Evolutionary conservation across 495 filamentous ascomycete genomes (phyloP), one percentile per base, ranked within the genome.

Genomic region (Trichocladium antarcticum): DNA sequence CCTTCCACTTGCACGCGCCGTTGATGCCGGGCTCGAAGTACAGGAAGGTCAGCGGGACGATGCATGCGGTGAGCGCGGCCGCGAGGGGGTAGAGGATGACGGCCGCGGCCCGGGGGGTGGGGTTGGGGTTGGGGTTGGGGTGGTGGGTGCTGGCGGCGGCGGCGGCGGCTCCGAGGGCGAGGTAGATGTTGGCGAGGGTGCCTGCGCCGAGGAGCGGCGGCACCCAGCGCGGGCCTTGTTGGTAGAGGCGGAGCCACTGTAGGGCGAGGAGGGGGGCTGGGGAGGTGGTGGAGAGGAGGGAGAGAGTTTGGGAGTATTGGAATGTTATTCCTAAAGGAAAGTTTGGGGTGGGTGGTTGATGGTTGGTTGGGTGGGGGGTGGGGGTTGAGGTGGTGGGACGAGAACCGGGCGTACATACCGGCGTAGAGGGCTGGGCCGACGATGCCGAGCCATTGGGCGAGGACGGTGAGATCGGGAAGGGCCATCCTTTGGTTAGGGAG

Each of bases 1-100:
- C 47, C 47, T 59, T 59, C 57, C 57, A 59, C 27, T 59, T 59
- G 47, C 53, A 59, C 19, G 57, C 57, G 15, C 53, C 57, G 47
- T 56, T 59, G 37, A 59, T 42, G 19, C 53, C 53, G 9, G 57
- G 57, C 53, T 59, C 57, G 43, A 53, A 42, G 39, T 47, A 38
- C 3, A 46, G 3, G 32, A 59, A 49, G 6, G 57, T 59, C 11
- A 56, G 5, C 5, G 57, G 57, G 16, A 58, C 15, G 22, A 53
- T 41, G n/a, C 50, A 48, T 16, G 42, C 16, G 19, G 37, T 40
- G 1, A 49, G 17, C 0, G 24, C 8, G 0, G 49, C 42, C 1
- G 43, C 46, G 16, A 19, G 8, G 27, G 42, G 19, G 47, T 53
- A 42, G 17, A 38, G 21, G n/a, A 1, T 20, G 41, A 3, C 27